Conservation (phyloP, 805 yeast species). For the Scheffersomyces ergatensis region DNA sequence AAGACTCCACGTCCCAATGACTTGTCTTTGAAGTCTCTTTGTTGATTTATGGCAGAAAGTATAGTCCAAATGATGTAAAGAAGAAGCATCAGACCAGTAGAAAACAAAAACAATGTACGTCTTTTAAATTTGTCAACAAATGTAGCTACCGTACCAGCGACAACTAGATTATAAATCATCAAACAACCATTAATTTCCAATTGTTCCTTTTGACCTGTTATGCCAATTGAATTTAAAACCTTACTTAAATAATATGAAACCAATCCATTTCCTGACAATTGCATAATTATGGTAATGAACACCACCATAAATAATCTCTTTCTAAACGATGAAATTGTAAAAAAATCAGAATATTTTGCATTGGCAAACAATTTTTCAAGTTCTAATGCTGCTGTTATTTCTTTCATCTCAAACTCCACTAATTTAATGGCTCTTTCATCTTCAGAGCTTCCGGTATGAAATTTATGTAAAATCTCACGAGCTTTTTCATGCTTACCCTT, state of each 20-base stretch:
- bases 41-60: slow-evolving; percentile 18
- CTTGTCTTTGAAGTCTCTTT: slow-evolving; percentile 12
- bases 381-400: slow-evolving; percentile 38
- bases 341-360: slow-evolving; percentile 36
- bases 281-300: slow-evolving; percentile 37
- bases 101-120: slow-evolving; percentile 24
- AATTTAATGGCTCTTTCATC: slow-evolving; percentile 23
- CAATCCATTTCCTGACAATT: slow-evolving; percentile 52
- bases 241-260: slow-evolving; percentile 50
- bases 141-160: slow-evolving; percentile 19
- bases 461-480: slow-evolving; percentile 32
- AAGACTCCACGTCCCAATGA: slow-evolving; percentile 17
- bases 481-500: slow-evolving; percentile 45
- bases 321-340: slow-evolving; percentile 36
- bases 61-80: slow-evolving; percentile 23
- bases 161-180: slow-evolving; percentile 44
- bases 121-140: slow-evolving; percentile 20
- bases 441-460: slow-evolving; percentile 35
- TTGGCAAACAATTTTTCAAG: slow-evolving; percentile 32
- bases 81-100: slow-evolving; percentile 24
- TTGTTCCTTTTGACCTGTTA: slow-evolving; percentile 42
- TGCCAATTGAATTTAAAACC: slow-evolving; percentile 53
- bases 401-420: slow-evolving; percentile 37
- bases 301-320: slow-evolving; percentile 38
- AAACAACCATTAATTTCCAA: slow-evolving; percentile 51